phyloP scores from a whole-genome alignment of 73 alveolate genomes.

The Paramecium primaurelia region DNA sequence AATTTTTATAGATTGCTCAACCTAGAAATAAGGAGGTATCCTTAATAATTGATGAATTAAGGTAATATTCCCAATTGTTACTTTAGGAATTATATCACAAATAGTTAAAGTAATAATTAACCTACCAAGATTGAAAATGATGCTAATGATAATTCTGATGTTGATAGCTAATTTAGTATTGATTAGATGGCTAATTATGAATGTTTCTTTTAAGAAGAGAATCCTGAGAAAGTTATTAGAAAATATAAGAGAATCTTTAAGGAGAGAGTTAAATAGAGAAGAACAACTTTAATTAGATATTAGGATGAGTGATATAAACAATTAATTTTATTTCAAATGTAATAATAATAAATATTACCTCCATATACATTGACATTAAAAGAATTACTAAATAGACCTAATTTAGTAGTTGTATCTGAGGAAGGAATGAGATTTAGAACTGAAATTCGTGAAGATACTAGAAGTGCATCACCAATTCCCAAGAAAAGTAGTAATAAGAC shows the following conservation, averaged over 20 bases:
- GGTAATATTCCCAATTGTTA: background rate
- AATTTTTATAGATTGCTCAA: background rate
- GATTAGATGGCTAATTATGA: background rate
- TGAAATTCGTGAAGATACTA: background rate
- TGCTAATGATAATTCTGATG: background rate
- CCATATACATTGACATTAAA: background rate
- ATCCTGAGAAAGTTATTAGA: background rate
- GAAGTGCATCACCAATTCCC: background rate
- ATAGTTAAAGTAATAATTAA: background rate
- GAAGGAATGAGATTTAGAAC: conserved; percentile 7
- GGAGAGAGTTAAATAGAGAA: background rate
- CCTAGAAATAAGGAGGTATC: background rate
- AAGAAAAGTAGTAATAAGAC: background rate
- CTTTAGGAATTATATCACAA: background rate
- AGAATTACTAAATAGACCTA: background rate
- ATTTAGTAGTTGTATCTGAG: background rate
- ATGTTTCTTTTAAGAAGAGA: background rate
- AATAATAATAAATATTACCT: background rate
- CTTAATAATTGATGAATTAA: background rate
- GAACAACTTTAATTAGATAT: background rate
- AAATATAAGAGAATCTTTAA: background rate
- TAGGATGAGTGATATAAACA: background rate
- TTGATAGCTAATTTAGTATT: background rate
- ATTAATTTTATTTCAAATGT: background rate
- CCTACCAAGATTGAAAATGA: background rate